These are phyloP conservation scores for Albophoma yamanashiensis DNA, from an alignment of 2,329 filamentous ascomycete genomes.

Conservation along the genomic window DNA sequence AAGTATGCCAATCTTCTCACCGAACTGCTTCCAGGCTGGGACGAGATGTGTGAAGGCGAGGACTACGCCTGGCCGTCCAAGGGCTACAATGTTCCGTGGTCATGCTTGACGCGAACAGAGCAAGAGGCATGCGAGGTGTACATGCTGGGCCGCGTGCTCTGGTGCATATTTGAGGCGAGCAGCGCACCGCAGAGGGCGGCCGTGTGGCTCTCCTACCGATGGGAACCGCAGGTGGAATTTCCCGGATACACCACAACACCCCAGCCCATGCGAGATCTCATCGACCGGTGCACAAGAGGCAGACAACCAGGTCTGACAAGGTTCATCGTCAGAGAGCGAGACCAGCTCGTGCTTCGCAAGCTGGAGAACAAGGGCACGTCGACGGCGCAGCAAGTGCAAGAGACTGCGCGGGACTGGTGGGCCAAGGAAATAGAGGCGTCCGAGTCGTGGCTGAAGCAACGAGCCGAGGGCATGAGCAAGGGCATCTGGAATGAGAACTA, in stretches of 20 bases:
- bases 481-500: slow-evolving; percentile 41
- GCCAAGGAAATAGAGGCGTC: slow-evolving; percentile 32
- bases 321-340: slow-evolving; percentile 31
- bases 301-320: slow-evolving; percentile 32
- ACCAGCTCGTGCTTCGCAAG: slow-evolving; percentile 32
- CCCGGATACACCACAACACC: slow-evolving; percentile 40
- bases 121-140: slow-evolving; percentile 50
- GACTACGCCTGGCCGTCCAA: slow-evolving; percentile 34
- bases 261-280: slow-evolving; percentile 30
- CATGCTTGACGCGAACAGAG: slow-evolving; percentile 36
- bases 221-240: slow-evolving; percentile 46
- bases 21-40: slow-evolving; percentile 35
- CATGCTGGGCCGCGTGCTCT: slow-evolving; percentile 50
- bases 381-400: slow-evolving; percentile 22
- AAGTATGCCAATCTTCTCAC: slow-evolving; percentile 31
- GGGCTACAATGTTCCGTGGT: slow-evolving; percentile 48
- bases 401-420: slow-evolving; percentile 38
- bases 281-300: slow-evolving; percentile 41
- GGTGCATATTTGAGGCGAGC: slow-evolving; percentile 52
- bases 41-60: slow-evolving; percentile 26
- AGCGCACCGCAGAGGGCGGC: slow-evolving; percentile 45
- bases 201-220: slow-evolving; percentile 48
- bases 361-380: slow-evolving; percentile 19
- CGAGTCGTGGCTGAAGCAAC: slow-evolving; percentile 32
- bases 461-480: slow-evolving; percentile 24